Base-by-base conservation (phyloP, 2,329 filamentous ascomycete genomes). In the Acephala macrosclerotiorum region DNA sequence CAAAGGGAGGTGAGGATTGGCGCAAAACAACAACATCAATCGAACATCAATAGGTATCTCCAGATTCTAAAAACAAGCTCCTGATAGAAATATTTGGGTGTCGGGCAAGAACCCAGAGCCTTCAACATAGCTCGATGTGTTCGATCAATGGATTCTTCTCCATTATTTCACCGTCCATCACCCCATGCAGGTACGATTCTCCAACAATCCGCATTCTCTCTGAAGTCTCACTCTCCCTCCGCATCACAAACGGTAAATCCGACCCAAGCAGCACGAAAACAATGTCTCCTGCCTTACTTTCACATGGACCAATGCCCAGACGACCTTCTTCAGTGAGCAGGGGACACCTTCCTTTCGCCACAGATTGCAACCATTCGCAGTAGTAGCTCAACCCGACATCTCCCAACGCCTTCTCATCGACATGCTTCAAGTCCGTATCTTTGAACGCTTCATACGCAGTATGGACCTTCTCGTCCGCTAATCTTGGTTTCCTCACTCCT, bases 141-240 rank as follows among this genome's bases (percentile, higher is more conserved):
- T 66, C 51, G 25, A 63, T 55, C 18, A 56, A 58, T 16, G 40
- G 51, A 49, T 38, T 49, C 18, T 26, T 47, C 35, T 64, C 29
- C 56, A 69, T 60, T 42, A 35, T 55, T 56, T 69, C 66, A 33
- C 68, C 66, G 57, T 70, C 68, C 68, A 70, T 68, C 14, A 68
- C 36, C 33, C 66, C 66, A 59, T 70, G 60, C 25, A 70, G 25
- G 47, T 68, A 68, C 42, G 63, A 60, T 53, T 68, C 66, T 7
- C 68, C 68, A 22, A 70, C 62, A 33, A 70, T 33, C 49, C 35
- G 42, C 42, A 64, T 47, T 35, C 20, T 58, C 33, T 40, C 40
- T 16, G 42, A 42, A 3, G 47, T 45, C 11, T 56, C 29, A 53
- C 49, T 45, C 45, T 61, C 20, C 40, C 33, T 58, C n/a, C 67